phyloP scores from a whole-genome alignment of 768 basidiomycete species.

The Rhizopogon salebrosus region DNA sequence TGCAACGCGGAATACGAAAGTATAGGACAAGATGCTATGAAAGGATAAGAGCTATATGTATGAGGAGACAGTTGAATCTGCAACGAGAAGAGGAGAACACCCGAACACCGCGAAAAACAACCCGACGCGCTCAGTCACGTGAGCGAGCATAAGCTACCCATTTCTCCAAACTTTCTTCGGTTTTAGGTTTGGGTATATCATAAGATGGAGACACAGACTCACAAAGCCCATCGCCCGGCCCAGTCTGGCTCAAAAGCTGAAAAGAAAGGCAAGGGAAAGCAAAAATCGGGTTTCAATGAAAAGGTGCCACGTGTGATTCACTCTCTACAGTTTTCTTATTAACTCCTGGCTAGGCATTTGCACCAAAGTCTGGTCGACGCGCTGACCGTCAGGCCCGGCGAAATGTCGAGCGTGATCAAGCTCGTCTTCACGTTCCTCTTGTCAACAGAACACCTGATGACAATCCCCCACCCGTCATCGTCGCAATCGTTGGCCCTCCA shows the following conservation, averaged over 20 bases:
- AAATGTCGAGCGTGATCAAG: conserved; percentile 91
- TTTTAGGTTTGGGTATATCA: neutral
- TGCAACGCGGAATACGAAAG: conserved; percentile 12
- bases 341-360: conserved; percentile 66
- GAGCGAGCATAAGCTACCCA: conserved; percentile 8
- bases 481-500: conserved; percentile 93
- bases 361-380: conserved; percentile 81
- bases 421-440: conserved; percentile 90
- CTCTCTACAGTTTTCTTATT: neutral
- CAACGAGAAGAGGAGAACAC: conserved; percentile 3
- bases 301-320: conserved; percentile 48
- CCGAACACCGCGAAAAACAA: conserved; percentile 7
- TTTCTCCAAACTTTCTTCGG: neutral
- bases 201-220: conserved; percentile 68
- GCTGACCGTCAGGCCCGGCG: conserved; percentile 88
- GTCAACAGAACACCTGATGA: conserved; percentile 92
- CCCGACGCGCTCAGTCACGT: conserved; percentile 26
- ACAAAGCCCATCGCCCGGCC: conserved; percentile 79
- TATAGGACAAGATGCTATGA: conserved; percentile 10
- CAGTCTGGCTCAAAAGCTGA: conserved; percentile 68
- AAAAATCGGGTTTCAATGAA: conserved; percentile 81
- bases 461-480: conserved; percentile 87
- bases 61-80: conserved; percentile 5
- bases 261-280: conserved; percentile 71
- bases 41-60: conserved; percentile 3